phyloP scores from a whole-genome alignment of 257 asterid species.

The Primulina eburnea region DNA sequence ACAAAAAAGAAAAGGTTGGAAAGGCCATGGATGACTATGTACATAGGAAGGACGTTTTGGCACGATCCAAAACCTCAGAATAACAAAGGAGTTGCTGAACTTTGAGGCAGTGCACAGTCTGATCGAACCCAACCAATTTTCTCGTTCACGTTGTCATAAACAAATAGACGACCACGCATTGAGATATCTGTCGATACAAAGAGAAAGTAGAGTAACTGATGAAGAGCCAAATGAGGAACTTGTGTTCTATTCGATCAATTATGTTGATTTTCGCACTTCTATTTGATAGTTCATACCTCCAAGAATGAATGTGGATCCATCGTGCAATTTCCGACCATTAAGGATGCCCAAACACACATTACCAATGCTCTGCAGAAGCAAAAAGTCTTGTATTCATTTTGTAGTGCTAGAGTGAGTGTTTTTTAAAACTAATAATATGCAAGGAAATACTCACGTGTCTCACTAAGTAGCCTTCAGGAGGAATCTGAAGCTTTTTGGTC shows the following conservation, averaged over 20 bases:
- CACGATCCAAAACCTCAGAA: neutral
- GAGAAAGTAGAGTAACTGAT: neutral
- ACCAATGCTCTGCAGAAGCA: constrained; percentile 49
- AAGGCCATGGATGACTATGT: too few relatives aligned
- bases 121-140: constrained; percentile 77
- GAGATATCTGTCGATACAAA: constrained; percentile 50
- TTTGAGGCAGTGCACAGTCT: constrained; percentile 52
- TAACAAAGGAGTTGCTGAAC: constrained; percentile 25
- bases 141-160: constrained; percentile 61
- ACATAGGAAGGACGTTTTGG: too few relatives aligned
- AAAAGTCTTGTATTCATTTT: constrained; percentile 3
- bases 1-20: too few relatives aligned
- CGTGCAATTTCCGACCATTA: constrained; percentile 56
- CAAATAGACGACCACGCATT: constrained; percentile 56
- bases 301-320: constrained; percentile 55
- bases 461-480: constrained; percentile 71
- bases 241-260: constrained; percentile 1
- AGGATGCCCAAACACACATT: constrained; percentile 73
- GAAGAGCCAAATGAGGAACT: neutral
- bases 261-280: neutral
- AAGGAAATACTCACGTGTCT: constrained; percentile 39
- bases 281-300: constrained; percentile 49
- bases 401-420: neutral
- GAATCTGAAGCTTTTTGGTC: constrained; percentile 56
- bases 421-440: neutral